Evolutionary conservation across 495 filamentous ascomycete genomes (phyloP).

Genomic region (Penicillium coprophilum): DNA sequence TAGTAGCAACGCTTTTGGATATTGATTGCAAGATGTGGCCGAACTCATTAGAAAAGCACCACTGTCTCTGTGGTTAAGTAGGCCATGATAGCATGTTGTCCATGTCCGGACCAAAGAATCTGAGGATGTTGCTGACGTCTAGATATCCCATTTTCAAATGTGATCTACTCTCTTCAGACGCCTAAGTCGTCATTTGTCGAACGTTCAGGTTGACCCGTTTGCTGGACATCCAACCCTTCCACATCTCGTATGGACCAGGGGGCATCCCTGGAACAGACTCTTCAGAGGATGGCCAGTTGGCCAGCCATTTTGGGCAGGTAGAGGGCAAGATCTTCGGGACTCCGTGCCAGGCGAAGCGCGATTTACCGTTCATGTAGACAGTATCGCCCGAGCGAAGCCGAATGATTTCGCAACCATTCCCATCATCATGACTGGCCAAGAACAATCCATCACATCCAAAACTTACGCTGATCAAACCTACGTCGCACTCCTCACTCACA

Average conservation of each 20-base stretch:
- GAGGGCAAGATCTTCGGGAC: slow-evolving; percentile 76
- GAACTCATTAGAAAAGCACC: background rate
- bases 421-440: slow-evolving; percentile 43
- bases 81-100: no score
- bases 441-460: slow-evolving; percentile 89
- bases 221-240: slow-evolving; percentile 80
- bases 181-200: slow-evolving; percentile 69
- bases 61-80: background rate
- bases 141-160: background rate
- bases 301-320: slow-evolving; percentile 74
- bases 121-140: background rate
- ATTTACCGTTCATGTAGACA: slow-evolving; percentile 75
- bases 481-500: slow-evolving; percentile 75
- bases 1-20: background rate
- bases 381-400: slow-evolving; percentile 76
- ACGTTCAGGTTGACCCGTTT: slow-evolving; percentile 92
- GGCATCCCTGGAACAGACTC: slow-evolving; percentile 25
- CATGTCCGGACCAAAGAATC: background rate
- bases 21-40: background rate
- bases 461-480: slow-evolving; percentile 77
- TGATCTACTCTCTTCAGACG: background rate
- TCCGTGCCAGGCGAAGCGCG: slow-evolving; percentile 89
- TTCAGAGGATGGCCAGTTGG: slow-evolving; percentile 67
- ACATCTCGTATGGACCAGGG: slow-evolving; percentile 50
- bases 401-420: slow-evolving; percentile 55